Conservation (phyloP, 2,329 filamentous ascomycete genomes). For the Penicillium sp. region DNA sequence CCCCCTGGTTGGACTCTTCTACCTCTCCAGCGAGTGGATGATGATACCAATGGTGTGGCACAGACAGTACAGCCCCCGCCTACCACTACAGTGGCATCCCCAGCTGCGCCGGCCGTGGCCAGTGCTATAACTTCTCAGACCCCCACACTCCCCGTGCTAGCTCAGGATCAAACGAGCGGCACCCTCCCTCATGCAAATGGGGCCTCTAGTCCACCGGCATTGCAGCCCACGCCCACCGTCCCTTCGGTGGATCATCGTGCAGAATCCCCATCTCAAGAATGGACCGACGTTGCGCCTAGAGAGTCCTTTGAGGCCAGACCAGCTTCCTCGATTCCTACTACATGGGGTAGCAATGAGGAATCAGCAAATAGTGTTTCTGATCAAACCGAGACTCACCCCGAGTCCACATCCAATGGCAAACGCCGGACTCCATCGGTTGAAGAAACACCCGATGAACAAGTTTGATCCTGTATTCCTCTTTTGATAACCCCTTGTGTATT, state of each 20-base stretch:
- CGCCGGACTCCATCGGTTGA: conserved; percentile 36
- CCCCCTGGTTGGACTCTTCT: conserved; percentile 49
- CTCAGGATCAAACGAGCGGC: neutral
- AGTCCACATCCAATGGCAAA: conserved; percentile 36
- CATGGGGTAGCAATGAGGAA: conserved; percentile 12
- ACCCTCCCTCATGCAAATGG: neutral
- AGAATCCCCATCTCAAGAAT: conserved; percentile 31
- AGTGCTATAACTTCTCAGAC: neutral
- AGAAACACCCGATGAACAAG: conserved; percentile 34
- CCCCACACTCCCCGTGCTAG: neutral
- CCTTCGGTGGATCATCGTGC: conserved; percentile 10
- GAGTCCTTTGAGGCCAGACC: conserved; percentile 17
- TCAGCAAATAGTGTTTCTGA: neutral
- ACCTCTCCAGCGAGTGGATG: conserved; percentile 27
- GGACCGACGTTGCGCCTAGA: conserved; percentile 26
- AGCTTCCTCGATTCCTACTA: conserved; percentile 12
- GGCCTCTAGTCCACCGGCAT: neutral
- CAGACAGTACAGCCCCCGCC: conserved; percentile 2
- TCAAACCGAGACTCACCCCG: conserved; percentile 10
- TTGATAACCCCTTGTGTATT: neutral
- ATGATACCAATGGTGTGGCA: neutral
- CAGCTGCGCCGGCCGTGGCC: conserved; percentile 1
- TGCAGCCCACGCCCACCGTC: conserved; percentile 17
- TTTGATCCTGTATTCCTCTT: conserved; percentile 5
- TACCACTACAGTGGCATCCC: neutral